Percentiles rank a stretch among this genome's conserved stretches.
phyloP scores from a whole-genome alignment of 192 early-diverging fungal genomes.

The Umbelopsis vinacea region DNA sequence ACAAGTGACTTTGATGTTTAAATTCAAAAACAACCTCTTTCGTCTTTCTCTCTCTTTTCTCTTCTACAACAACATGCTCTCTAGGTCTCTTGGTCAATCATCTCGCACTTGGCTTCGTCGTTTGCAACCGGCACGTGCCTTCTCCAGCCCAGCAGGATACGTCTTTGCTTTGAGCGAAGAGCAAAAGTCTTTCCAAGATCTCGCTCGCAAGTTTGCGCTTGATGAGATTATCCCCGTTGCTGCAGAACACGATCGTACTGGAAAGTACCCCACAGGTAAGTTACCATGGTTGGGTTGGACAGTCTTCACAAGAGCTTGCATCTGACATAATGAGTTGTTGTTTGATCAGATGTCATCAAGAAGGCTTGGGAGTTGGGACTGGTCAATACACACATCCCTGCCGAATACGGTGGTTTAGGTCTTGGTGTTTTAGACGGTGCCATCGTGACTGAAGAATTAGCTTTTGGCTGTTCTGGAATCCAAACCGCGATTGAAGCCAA shows the following conservation, averaged over 20 bases:
- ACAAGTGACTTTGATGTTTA: not conserved
- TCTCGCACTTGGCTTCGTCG: not conserved
- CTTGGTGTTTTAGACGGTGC: conserved; percentile 88
- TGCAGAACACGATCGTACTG: conserved; percentile 91
- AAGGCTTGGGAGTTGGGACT: conserved; percentile 94
- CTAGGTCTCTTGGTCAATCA: not conserved
- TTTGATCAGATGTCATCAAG: conserved; percentile 66
- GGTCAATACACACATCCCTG: conserved; percentile 89
- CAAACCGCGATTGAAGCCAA: conserved; percentile 99
- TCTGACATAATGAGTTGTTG: not conserved
- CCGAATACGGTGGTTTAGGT: conserved; percentile 84
- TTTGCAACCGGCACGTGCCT: not conserved
- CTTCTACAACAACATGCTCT: conserved; percentile 6
- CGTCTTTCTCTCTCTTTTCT: not conserved
- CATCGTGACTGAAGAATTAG: conserved; percentile 89
- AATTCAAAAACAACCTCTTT: not conserved
- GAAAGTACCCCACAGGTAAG: conserved; percentile 81
- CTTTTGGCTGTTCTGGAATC: conserved; percentile 89
- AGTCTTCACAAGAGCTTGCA: not conserved
- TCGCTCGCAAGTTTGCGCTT: conserved; percentile 86
- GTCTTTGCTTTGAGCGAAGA: conserved; percentile 81
- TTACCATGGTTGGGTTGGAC: not conserved
- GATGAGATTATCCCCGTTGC: conserved; percentile 92
- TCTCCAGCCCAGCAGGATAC: conserved; percentile 11
- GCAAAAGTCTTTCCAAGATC: conserved; percentile 85